Conservation (phyloP, 352 stramenopile species). For the Globisporangium echinulatum region DNA sequence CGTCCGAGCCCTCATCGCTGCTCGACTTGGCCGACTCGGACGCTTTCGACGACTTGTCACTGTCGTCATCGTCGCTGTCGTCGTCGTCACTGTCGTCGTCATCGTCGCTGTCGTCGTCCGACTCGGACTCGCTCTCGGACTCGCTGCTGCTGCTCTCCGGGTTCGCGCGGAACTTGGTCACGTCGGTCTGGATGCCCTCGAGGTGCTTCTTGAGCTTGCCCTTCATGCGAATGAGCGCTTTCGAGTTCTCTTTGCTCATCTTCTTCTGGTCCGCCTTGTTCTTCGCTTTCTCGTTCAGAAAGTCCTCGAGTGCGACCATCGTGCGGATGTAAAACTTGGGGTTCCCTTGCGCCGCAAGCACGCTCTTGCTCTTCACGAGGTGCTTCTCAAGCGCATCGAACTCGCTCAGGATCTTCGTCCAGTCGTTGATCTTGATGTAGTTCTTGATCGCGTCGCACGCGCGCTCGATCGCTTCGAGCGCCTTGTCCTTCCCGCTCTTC, state of each 20-base stretch:
- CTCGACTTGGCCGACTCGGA: constrained; percentile 2
- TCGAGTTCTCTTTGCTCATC: constrained; percentile 94
- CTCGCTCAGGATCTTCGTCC: constrained; percentile 92
- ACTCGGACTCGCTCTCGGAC: constrained; percentile 24
- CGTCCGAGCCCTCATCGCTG: constrained; percentile 32
- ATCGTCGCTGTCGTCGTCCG: constrained; percentile 31
- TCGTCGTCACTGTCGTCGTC: constrained; percentile 28
- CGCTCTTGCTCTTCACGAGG: constrained; percentile 85
- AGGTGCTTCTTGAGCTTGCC: constrained; percentile 96
- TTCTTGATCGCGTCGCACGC: constrained; percentile 74
- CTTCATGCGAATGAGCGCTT: constrained; percentile 97
- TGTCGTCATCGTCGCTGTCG: constrained; percentile 16
- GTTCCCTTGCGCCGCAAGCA: constrained; percentile 77
- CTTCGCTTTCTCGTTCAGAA: constrained; percentile 87
- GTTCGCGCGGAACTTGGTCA: constrained; percentile 90
- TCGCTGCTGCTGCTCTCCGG: constrained; percentile 77
- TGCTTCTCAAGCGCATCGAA: constrained; percentile 94
- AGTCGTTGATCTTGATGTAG: constrained; percentile 95
- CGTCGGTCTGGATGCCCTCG: constrained; percentile 84
- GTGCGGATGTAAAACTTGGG: constrained; percentile 92
- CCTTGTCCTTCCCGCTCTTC: constrained; percentile 92
- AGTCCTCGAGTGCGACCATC: constrained; percentile 92
- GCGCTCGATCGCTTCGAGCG: constrained; percentile 68
- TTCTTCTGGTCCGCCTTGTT: constrained; percentile 97
- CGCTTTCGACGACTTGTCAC: no score